A percentile compares a stretch with the other conserved stretches of the same genome.
Conservation (phyloP, 768 basidiomycete species). For the Serendipita sp. region DNA sequence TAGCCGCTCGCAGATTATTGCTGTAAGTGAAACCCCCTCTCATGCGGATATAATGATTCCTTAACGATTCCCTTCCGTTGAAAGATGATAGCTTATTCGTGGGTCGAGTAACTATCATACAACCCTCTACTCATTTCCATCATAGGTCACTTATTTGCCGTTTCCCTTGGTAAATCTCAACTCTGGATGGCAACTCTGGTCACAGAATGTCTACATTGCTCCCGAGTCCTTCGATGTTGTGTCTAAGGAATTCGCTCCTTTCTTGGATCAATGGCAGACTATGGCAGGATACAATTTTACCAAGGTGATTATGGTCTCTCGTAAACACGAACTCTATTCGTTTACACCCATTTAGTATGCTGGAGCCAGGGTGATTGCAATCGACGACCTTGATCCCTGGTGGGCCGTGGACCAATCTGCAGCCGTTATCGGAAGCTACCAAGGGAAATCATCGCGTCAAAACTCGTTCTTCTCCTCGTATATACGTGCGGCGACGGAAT, state of each 20-base stretch:
- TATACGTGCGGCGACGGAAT: constrained; percentile 15
- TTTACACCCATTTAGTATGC: constrained; percentile 21
- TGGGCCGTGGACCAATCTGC: constrained; percentile 37
- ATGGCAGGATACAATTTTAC: constrained; percentile 6
- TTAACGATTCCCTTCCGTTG: neutral
- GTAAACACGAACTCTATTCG: neutral
- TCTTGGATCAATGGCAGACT: constrained; percentile 25
- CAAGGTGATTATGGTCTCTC: neutral
- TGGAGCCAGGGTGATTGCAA: constrained; percentile 38
- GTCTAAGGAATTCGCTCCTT: constrained; percentile 21
- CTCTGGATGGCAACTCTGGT: neutral
- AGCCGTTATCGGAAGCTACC: constrained; percentile 33
- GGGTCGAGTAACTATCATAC: neutral
- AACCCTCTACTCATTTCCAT: neutral
- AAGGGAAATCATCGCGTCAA: constrained; percentile 29
- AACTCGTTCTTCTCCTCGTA: constrained; percentile 24
- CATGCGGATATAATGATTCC: neutral
- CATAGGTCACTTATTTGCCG: constrained; percentile 6
- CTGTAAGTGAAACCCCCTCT: neutral
- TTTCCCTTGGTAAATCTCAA: constrained; percentile 7
- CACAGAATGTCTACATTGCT: neutral
- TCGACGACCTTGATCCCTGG: constrained; percentile 36
- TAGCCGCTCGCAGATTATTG: constrained; percentile 5
- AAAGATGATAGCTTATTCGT: constrained; percentile 2
- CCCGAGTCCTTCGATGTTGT: constrained; percentile 7